phyloP scores from a whole-genome alignment of 495 filamentous ascomycete species.

The Coniosporium apollinis region DNA sequence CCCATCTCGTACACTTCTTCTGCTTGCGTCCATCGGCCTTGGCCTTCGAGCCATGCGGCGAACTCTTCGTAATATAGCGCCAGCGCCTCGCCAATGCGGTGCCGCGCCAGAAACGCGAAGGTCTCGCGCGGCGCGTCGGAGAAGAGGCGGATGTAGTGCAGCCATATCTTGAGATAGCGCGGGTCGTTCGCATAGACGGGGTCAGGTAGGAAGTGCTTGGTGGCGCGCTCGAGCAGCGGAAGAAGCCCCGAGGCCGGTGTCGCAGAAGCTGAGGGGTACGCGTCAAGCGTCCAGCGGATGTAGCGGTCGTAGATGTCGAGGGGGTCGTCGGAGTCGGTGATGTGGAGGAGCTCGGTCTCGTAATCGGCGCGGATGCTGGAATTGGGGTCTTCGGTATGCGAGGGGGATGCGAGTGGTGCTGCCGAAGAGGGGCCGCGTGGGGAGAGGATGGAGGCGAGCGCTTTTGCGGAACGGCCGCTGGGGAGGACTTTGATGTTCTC shows the following conservation, averaged over 20 bases:
- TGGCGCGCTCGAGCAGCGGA: conserved; percentile 80
- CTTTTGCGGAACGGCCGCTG: conserved; percentile 76
- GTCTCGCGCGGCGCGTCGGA: conserved; percentile 82
- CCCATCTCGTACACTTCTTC: conserved; percentile 85
- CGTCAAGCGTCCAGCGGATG: conserved; percentile 87
- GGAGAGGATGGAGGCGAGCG: conserved; percentile 72
- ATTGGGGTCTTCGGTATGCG: conserved; percentile 58
- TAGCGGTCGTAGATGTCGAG: conserved; percentile 94
- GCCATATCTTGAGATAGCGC: conserved; percentile 81
- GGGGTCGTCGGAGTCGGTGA: conserved; percentile 82
- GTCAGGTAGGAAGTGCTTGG: conserved; percentile 68
- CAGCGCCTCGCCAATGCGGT: conserved; percentile 69
- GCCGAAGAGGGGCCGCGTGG: conserved; percentile 36
- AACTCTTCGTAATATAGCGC: conserved; percentile 98
- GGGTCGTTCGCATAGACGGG: conserved; percentile 88
- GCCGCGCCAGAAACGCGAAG: conserved; percentile 78
- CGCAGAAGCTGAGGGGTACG: conserved; percentile 85
- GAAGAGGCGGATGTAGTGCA: conserved; percentile 85
- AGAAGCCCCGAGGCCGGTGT: conserved; percentile 79
- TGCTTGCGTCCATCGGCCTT: conserved; percentile 75
- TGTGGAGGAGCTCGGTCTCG: conserved; percentile 60
- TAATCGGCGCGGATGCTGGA: conserved; percentile 66
- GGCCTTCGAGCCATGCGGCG: conserved; percentile 75
- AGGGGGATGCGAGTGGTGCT: conserved; percentile 38
- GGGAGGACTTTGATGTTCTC: conserved; percentile 94